Conservation (phyloP, 2,329 filamentous ascomycete species). For the Aciculosporium take region DNA sequence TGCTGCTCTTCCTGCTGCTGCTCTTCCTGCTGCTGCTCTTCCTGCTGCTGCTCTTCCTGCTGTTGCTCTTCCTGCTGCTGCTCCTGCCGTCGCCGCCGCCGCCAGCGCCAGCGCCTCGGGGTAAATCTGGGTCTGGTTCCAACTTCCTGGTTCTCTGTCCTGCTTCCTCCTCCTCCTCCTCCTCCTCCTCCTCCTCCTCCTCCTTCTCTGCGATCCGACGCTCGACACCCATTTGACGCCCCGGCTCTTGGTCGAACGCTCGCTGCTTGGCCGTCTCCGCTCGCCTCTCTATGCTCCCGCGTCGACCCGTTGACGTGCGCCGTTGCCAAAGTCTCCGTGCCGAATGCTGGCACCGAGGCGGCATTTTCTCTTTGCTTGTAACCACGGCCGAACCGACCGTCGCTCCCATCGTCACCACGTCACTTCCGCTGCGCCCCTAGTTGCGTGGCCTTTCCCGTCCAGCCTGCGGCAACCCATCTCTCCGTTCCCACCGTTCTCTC, state of each 20-base stretch:
- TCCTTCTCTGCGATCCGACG: background rate
- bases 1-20: too few relatives aligned
- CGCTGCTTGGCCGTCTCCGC: background rate
- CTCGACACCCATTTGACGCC: background rate
- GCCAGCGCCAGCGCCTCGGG: background rate
- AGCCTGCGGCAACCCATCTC: too few relatives aligned
- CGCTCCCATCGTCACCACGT: background rate
- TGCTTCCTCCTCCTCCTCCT: background rate
- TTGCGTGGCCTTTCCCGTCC: too few relatives aligned
- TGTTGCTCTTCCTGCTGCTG: too few relatives aligned
- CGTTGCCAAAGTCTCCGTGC: background rate
- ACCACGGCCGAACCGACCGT: background rate
- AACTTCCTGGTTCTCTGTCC: conserved; percentile 3
- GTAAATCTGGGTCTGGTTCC: background rate
- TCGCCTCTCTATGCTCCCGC: background rate
- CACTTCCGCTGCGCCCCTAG: too few relatives aligned
- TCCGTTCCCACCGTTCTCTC: too few relatives aligned
- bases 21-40: too few relatives aligned
- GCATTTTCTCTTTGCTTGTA: background rate
- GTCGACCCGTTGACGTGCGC: background rate
- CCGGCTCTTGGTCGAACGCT: background rate
- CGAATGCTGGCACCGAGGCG: background rate
- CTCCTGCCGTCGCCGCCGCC: too few relatives aligned
- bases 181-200: conserved; percentile 2
- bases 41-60: too few relatives aligned